A percentile compares a stretch with the other conserved stretches of the same genome.
Conservation (phyloP, 2,329 filamentous ascomycete species). For the Stromatinia cepivora region DNA sequence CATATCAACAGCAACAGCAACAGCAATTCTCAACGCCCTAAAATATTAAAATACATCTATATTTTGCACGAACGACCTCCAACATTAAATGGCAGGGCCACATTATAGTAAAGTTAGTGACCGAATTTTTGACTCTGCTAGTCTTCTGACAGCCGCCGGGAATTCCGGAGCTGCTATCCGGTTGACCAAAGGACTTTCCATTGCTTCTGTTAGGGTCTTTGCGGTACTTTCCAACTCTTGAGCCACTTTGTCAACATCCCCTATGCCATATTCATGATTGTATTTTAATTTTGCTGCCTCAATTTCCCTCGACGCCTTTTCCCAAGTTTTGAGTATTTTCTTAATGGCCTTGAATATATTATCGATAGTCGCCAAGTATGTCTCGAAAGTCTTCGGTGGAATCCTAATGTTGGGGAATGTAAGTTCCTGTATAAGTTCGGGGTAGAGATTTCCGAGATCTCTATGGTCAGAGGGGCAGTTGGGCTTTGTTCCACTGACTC, state of each 20-base stretch:
- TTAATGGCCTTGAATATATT: background rate
- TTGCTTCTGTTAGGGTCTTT: background rate
- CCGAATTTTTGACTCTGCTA: background rate
- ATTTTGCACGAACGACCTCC: background rate
- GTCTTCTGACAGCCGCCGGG: background rate
- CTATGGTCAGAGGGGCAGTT: background rate
- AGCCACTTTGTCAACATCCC: background rate
- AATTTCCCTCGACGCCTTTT: background rate
- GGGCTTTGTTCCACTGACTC: too few relatives aligned
- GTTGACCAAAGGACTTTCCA: background rate
- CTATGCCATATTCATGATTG: background rate
- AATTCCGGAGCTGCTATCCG: background rate
- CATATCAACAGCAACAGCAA: background rate
- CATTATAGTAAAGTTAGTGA: too few relatives aligned
- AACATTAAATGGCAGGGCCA: background rate
- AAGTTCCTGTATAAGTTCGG: background rate
- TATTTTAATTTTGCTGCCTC: background rate
- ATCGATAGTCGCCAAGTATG: background rate
- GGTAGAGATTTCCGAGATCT: background rate
- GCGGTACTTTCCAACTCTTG: background rate
- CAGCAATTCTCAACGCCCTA: background rate
- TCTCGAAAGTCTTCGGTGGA: background rate
- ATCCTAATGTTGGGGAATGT: background rate
- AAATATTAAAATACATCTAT: background rate
- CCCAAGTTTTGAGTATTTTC: constrained; percentile 1